Conservation (phyloP, 2,329 filamentous ascomycete genomes). For the Chrysosporium keratinophilum region DNA sequence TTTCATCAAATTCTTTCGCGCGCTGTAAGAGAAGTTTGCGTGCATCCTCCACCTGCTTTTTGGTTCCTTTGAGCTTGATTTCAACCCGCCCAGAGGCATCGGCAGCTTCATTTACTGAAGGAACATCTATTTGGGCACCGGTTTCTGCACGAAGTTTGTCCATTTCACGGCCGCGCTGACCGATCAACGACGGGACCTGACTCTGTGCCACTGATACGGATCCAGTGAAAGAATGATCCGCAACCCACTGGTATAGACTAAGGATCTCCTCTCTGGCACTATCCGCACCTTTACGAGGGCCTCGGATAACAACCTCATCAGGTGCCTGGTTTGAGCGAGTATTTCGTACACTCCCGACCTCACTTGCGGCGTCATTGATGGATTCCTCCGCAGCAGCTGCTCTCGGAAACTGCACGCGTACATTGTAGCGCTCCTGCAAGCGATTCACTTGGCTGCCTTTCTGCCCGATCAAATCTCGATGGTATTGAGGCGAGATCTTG, state of each 20-base stretch:
- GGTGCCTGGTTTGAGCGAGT: conserved; percentile 61
- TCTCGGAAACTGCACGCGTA: conserved; percentile 92
- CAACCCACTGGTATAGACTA: conserved; percentile 75
- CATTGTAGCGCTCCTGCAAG: conserved; percentile 83
- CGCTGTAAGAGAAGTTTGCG: conserved; percentile 85
- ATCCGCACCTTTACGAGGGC: conserved; percentile 86
- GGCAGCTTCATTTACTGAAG: conserved; percentile 61
- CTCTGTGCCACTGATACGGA: conserved; percentile 78
- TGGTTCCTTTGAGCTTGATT: conserved; percentile 85
- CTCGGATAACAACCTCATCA: conserved; percentile 84
- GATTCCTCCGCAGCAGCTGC: conserved; percentile 58
- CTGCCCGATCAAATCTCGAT: conserved; percentile 84
- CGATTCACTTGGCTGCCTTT: conserved; percentile 82
- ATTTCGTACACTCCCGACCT: conserved; percentile 50
- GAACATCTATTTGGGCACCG: conserved; percentile 84
- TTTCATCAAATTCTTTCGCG: conserved; percentile 77
- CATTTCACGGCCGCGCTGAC: conserved; percentile 79
- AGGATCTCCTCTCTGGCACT: conserved; percentile 84
- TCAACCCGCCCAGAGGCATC: conserved; percentile 61
- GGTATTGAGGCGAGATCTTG: conserved; percentile 88
- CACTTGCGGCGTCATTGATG: conserved; percentile 57
- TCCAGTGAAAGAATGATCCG: conserved; percentile 73
- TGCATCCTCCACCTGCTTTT: conserved; percentile 78
- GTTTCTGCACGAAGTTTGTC: conserved; percentile 77
- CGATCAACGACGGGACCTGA: conserved; percentile 89